Conservation (phyloP, 2,329 filamentous ascomycete genomes). For the Bisporella sp. region DNA sequence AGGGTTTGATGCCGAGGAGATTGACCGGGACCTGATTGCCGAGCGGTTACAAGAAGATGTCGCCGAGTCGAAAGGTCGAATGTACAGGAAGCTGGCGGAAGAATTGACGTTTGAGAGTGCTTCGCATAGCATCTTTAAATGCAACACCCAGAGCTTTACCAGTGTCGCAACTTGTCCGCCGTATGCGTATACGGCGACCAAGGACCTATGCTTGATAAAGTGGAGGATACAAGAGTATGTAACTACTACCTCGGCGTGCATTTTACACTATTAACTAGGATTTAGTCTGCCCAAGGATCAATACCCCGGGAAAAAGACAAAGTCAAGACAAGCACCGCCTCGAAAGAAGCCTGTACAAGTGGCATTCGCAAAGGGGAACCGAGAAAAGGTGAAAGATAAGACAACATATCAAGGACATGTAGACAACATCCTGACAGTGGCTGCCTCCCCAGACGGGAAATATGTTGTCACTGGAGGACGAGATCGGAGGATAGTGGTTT, state of each 20-base stretch:
- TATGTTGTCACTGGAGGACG: slow-evolving; percentile 86
- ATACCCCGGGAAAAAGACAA: slow-evolving; percentile 46
- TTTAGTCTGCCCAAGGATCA: slow-evolving; percentile 45
- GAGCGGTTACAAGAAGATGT: slow-evolving; percentile 88
- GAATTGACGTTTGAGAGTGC: slow-evolving; percentile 65
- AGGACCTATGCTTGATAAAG: slow-evolving; percentile 78
- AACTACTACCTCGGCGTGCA: too few species aligned
- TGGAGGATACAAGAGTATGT: slow-evolving; percentile 69
- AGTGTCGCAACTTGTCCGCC: slow-evolving; percentile 72
- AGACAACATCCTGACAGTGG: slow-evolving; percentile 72
- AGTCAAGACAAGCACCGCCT: slow-evolving; percentile 49
- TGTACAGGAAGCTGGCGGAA: slow-evolving; percentile 74
- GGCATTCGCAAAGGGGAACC: slow-evolving; percentile 55
- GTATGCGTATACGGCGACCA: slow-evolving; percentile 81
- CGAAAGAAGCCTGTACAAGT: slow-evolving; percentile 58
- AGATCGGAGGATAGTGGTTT: slow-evolving; percentile 80
- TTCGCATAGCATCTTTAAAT: slow-evolving; percentile 65
- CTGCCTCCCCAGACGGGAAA: slow-evolving; percentile 81
- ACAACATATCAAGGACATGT: slow-evolving; percentile 67
- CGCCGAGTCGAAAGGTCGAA: slow-evolving; percentile 80
- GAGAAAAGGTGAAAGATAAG: slow-evolving; percentile 52
- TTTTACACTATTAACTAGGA: background rate
- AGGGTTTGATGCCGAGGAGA: slow-evolving; percentile 89
- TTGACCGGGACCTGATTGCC: slow-evolving; percentile 87
- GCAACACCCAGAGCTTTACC: slow-evolving; percentile 72